phyloP scores from a whole-genome alignment of 2,329 filamentous ascomycete genomes.

The Colletotrichum sidae region DNA sequence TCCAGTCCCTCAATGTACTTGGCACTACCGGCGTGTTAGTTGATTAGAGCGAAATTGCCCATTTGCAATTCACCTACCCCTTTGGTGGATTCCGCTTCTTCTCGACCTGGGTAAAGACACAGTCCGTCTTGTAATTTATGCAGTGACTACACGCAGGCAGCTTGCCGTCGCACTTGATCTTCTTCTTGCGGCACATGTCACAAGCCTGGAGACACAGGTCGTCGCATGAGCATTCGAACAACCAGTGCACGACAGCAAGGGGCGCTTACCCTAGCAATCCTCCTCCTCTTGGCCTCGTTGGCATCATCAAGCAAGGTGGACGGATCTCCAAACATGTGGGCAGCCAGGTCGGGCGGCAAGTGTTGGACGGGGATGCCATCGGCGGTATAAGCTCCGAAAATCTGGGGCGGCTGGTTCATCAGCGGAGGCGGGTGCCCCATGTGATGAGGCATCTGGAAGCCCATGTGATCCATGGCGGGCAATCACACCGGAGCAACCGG shows the following conservation, averaged over 20 bases:
- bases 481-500: conserved; percentile 1
- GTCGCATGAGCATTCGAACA: conserved; percentile 3
- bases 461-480: conserved; percentile 62
- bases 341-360: conserved; percentile 66
- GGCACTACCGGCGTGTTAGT: conserved; percentile 65
- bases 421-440: conserved; percentile 65
- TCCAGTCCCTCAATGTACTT: conserved; percentile 98
- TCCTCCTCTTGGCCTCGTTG: conserved; percentile 87
- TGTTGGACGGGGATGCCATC: conserved; percentile 70
- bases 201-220: conserved; percentile 71
- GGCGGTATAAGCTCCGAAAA: conserved; percentile 72
- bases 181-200: conserved; percentile 96
- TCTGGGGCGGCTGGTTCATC: conserved; percentile 75
- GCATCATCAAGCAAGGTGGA: conserved; percentile 70
- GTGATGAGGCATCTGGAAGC: conserved; percentile 66
- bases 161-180: conserved; percentile 98
- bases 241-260: background rate
- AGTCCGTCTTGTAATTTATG: conserved; percentile 97
- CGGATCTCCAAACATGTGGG: conserved; percentile 71
- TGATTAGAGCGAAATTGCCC: background rate
- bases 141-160: conserved; percentile 95
- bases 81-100: conserved; percentile 98
- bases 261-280: conserved; percentile 80
- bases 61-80: conserved; percentile 70
- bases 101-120: conserved; percentile 96